Conservation (phyloP, 2,329 filamentous ascomycete species). For the Colletotrichum sp. region DNA sequence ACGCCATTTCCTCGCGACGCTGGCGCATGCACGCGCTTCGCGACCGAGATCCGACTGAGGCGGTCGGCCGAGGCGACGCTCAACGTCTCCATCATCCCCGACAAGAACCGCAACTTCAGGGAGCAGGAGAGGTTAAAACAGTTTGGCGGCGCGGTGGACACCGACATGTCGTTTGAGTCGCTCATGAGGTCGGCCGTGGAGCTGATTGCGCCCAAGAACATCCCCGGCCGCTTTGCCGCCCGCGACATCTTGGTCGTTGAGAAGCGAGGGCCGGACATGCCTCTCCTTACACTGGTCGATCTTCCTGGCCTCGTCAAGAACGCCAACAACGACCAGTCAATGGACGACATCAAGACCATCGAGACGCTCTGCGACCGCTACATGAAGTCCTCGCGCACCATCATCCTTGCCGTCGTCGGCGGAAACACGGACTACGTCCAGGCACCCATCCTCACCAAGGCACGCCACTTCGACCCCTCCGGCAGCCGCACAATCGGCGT, state of each 20-base stretch:
- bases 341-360: conserved; percentile 58
- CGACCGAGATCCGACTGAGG: conserved; percentile 64
- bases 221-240: conserved; percentile 56
- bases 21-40: conserved; percentile 66
- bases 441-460: conserved; percentile 56
- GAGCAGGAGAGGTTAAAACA: conserved; percentile 54
- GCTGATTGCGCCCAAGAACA: conserved; percentile 54
- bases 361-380: conserved; percentile 56
- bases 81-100: conserved; percentile 60
- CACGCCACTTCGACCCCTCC: conserved; percentile 53
- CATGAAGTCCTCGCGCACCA: conserved; percentile 61
- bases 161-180: conserved; percentile 51
- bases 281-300: conserved; percentile 66
- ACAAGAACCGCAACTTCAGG: conserved; percentile 48
- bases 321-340: conserved; percentile 57
- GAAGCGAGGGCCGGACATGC: conserved; percentile 62
- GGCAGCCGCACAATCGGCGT: conserved; percentile 57
- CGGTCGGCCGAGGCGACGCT: conserved; percentile 48
- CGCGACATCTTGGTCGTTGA: conserved; percentile 63
- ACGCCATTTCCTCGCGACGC: conserved; percentile 66
- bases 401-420: conserved; percentile 60
- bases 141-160: conserved; percentile 52
- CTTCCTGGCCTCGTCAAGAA: conserved; percentile 64
- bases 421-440: conserved; percentile 62
- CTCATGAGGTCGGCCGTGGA: conserved; percentile 57